phyloP scores from a whole-genome alignment of 2,329 filamentous ascomycete species.

The Xylariaceae sp. region DNA sequence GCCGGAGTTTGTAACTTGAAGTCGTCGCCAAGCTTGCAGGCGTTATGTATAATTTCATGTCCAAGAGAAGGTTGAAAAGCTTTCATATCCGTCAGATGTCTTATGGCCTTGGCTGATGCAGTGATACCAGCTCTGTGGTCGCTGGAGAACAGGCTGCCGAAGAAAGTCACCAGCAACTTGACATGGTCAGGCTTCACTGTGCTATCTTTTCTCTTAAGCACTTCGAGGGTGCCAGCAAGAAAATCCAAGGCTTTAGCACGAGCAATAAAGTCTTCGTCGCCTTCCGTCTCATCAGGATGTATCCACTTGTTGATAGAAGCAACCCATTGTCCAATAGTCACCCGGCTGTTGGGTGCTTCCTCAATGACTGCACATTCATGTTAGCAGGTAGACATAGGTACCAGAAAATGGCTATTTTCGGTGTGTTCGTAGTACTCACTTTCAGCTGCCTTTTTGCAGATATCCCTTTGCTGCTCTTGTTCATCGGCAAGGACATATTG shows the following conservation, averaged over 20 bases:
- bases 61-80: conserved; percentile 46
- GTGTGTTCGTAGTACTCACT: conserved; percentile 10
- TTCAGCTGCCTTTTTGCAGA: conserved; percentile 39
- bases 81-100: conserved; percentile 44
- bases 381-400: no score
- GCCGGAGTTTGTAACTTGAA: conserved; percentile 49
- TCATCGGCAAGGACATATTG: conserved; percentile 52
- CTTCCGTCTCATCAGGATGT: conserved; percentile 34
- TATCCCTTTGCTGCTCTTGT: conserved; percentile 27
- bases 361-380: conserved; percentile 37
- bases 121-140: conserved; percentile 57
- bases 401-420: no score
- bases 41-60: conserved; percentile 43
- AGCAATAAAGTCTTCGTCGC: conserved; percentile 42
- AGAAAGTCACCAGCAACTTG: conserved; percentile 48
- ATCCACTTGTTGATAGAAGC: conserved; percentile 53
- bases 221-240: conserved; percentile 47
- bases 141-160: conserved; percentile 54
- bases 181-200: conserved; percentile 49
- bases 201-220: conserved; percentile 35
- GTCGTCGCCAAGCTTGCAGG: conserved; percentile 51
- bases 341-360: conserved; percentile 36
- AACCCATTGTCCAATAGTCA: conserved; percentile 50
- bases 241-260: conserved; percentile 56
- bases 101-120: conserved; percentile 49